Base-by-base conservation (phyloP, 176 grass and related monocot species). In the Bromus sterilis region DNA sequence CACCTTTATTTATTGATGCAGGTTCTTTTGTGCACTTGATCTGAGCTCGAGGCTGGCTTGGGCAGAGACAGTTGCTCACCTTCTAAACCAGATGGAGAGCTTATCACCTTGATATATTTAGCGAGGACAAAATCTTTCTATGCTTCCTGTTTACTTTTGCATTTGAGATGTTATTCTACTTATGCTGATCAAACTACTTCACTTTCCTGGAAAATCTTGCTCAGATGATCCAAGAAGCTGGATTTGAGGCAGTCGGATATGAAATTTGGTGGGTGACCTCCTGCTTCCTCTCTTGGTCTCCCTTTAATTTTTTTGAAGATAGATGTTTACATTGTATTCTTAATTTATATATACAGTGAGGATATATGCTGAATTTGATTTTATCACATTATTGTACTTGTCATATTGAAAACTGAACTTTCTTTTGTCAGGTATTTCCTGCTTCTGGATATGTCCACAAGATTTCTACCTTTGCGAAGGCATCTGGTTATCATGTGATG, bases 381-480 rank as follows among this genome's bases (percentile, higher is more conserved):
- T 83, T 71, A 57, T 12, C n/a, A 29, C 43, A 86, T 73, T 37
- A 51, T 70, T 85, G 40, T 56, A 63, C 71, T 48, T 78, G 16
- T 77, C 9, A 4, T 83, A 43, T 84, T 81, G 63, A 78, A 57
- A 49, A 34, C 23, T 6, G 18, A 62, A 68, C 24, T 82, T 65
- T 60, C n/a, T 8, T 87, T 59, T 87, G 42, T 9, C 79, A 98
- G 96, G 96, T 98, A 67, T 98, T 98, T 84, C 95, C 96, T 56
- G 89, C 96, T 82, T 98, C 93, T 82, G 96, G 96, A 55, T 98
- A 93, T 86, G 96, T 98, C 80, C 96, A 98, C 77, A 98, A 98
- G 86, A 98, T 98, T 66, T 87, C 96, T 82, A 98, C 96, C 30
- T 98, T 98, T 86, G 96, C 91, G 85, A 98, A 98, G 77, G 81